Evolutionary conservation across 73 alveolate species (phyloP), one percentile per base, ranked within the genome.

Genomic region (Paramecium tetraurelia): DNA sequence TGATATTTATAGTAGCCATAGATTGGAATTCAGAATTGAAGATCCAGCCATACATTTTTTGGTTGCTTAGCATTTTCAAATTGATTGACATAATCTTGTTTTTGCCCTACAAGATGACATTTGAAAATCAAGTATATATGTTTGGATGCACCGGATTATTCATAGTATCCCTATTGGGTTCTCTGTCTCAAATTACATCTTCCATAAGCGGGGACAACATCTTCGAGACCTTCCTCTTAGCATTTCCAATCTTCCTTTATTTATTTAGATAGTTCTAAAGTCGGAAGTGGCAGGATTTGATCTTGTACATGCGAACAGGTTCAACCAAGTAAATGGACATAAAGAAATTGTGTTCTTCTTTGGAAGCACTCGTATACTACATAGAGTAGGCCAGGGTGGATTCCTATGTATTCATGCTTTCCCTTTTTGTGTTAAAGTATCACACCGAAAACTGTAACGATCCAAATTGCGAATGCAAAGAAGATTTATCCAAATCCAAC

Each of bases 381-480:
- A 27, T 80, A 5, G 90, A 80, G 46, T 41, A 80, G 24, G 90
- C 76, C 9, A 80, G 90, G 46, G 24, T 11, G 11, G 90, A 80
- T 80, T 24, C 41, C 20, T 41, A 44, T 80, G 3, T 24, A 31
- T 48, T 80, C 7, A 22, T 41, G 53, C 35, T 63, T 3, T 63
- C 84, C 8, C 57, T 53, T 24, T 46, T 38, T 22, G 38, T 80
- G 2, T 63, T 80, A 14, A 80, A 80, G 24, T 46, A 31, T 43
- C 90, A 80, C 46, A 48, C 27, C 11, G 9, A 43, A 24, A 80
- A 80, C 10, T 80, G 90, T 46, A 80, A 20, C 21, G 90, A 80
- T 80, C 53, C 27, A 2, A 48, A 24, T 80, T 80, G 90, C 20
- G 90, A 80, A 22, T 80, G 90, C 36, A 80, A 80, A 48, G 72